These are phyloP conservation scores for Taxawa tesnikishii DNA, from an alignment of 2,329 filamentous ascomycete species.

Conservation along the genomic window DNA sequence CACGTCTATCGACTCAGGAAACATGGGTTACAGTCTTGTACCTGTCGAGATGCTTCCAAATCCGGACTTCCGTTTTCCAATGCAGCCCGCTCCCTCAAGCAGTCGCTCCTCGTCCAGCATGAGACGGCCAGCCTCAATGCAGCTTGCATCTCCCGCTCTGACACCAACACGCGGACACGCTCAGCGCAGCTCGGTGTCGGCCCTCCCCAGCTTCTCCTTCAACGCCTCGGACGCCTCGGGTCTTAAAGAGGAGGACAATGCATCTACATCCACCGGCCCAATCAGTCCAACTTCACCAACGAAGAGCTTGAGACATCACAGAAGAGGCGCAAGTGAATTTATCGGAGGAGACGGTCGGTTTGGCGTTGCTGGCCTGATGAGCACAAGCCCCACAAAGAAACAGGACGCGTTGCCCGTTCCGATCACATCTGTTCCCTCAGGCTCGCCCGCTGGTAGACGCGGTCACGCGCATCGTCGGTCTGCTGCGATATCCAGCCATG, in stretches of 20 bases:
- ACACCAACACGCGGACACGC: constrained; percentile 20
- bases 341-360: constrained; percentile 56
- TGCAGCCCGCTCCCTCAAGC: constrained; percentile 20
- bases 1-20: background rate
- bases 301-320: constrained; percentile 47
- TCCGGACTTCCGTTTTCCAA: constrained; percentile 36
- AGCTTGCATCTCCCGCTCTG: constrained; percentile 23
- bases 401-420: constrained; percentile 47
- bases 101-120: constrained; percentile 11
- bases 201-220: constrained; percentile 37
- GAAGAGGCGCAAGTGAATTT: constrained; percentile 74
- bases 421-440: constrained; percentile 33
- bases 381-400: constrained; percentile 56
- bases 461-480: constrained; percentile 75
- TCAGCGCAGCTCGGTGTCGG: constrained; percentile 28
- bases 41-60: constrained; percentile 33
- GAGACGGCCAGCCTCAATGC: constrained; percentile 19
- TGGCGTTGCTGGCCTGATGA: constrained; percentile 45
- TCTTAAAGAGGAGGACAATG: constrained; percentile 9
- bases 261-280: constrained; percentile 2
- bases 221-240: constrained; percentile 29
- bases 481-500: constrained; percentile 68
- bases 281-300: constrained; percentile 22
- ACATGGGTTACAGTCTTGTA: constrained; percentile 5
- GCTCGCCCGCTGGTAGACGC: constrained; percentile 43